Conservation (phyloP, 768 basidiomycete genomes). For the Mycena pura region DNA sequence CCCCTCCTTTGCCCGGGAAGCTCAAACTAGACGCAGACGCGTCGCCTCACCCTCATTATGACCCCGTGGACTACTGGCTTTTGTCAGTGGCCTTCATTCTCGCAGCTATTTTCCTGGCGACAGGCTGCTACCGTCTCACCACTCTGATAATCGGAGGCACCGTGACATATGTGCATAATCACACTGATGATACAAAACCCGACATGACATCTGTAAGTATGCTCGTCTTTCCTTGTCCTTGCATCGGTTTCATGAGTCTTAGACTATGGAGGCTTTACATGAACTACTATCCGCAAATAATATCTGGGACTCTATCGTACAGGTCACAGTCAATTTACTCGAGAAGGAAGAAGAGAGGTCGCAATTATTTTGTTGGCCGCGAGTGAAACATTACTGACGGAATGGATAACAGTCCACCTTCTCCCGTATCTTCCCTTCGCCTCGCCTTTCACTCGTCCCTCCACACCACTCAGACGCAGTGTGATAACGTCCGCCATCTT, state of each 20-base stretch:
- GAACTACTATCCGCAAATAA: conserved; percentile 72
- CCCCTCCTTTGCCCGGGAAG: conserved; percentile 55
- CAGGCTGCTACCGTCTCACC: conserved; percentile 50
- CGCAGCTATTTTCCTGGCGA: conserved; percentile 47
- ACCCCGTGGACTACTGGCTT: conserved; percentile 46
- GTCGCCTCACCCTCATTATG: conserved; percentile 35
- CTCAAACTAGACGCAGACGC: conserved; percentile 37
- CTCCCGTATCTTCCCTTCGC: conserved; percentile 65
- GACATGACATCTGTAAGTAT: conserved; percentile 63
- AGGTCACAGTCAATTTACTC: conserved; percentile 68
- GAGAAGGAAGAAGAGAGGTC: conserved; percentile 78
- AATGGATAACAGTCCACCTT: conserved; percentile 51
- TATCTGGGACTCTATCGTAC: conserved; percentile 77
- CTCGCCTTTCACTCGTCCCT: conserved; percentile 76
- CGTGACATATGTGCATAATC: conserved; percentile 46
- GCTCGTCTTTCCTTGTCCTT: conserved; percentile 8
- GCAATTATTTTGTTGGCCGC: conserved; percentile 16
- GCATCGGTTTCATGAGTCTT: conserved; percentile 15
- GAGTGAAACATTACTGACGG: conserved; percentile 16
- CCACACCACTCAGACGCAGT: conserved; percentile 78
- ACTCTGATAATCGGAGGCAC: conserved; percentile 46
- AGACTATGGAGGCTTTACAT: conserved; percentile 73
- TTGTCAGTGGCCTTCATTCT: conserved; percentile 47
- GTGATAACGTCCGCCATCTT: conserved; percentile 81
- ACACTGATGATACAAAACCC: conserved; percentile 40